Evolutionary conservation across 495 filamentous ascomycete species (phyloP).

Genomic region (Neurospora sp.): DNA sequence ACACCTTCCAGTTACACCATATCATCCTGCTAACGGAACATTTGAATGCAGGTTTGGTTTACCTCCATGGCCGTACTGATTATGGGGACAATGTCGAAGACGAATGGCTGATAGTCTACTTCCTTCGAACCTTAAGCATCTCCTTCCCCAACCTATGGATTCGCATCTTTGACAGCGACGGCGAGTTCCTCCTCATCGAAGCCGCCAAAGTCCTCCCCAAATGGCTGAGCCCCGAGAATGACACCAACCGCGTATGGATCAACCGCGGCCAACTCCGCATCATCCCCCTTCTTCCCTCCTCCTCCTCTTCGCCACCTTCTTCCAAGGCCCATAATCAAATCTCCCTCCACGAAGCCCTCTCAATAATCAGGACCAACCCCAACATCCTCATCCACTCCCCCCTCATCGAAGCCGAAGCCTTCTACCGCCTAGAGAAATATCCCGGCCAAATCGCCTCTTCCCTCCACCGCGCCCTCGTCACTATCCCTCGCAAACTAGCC

Average conservation of each 20-base stretch:
- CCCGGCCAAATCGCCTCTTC: conserved; percentile 60
- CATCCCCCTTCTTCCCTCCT: conserved; percentile 43
- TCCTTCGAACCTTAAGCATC: conserved; percentile 70
- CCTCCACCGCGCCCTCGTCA: conserved; percentile 59
- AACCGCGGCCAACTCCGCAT: conserved; percentile 63
- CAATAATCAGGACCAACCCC: conserved; percentile 43
- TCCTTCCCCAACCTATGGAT: conserved; percentile 70
- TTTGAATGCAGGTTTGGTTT: conserved; percentile 26
- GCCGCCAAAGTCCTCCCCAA: conserved; percentile 78
- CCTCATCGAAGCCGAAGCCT: conserved; percentile 76
- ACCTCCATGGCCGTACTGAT: conserved; percentile 62
- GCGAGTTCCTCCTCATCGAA: conserved; percentile 91
- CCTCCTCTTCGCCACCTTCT: conserved; percentile 1
- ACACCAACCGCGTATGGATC: conserved; percentile 77
- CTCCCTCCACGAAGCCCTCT: conserved; percentile 48
- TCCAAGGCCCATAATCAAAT: conserved; percentile 32
- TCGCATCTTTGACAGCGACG: conserved; percentile 74
- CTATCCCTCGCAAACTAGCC: conserved; percentile 74
- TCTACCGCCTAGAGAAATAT: conserved; percentile 76
- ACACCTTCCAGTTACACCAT: conserved; percentile 1
- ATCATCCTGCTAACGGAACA: not conserved
- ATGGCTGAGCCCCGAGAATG: conserved; percentile 89
- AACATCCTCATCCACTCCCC: conserved; percentile 50
- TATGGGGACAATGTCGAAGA: conserved; percentile 93
- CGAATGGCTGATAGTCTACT: conserved; percentile 91